Percentiles rank a stretch among this genome's conserved stretches.
Evolutionary conservation across 768 basidiomycete genomes (phyloP).

Genomic region (Lactarius psammicola): DNA sequence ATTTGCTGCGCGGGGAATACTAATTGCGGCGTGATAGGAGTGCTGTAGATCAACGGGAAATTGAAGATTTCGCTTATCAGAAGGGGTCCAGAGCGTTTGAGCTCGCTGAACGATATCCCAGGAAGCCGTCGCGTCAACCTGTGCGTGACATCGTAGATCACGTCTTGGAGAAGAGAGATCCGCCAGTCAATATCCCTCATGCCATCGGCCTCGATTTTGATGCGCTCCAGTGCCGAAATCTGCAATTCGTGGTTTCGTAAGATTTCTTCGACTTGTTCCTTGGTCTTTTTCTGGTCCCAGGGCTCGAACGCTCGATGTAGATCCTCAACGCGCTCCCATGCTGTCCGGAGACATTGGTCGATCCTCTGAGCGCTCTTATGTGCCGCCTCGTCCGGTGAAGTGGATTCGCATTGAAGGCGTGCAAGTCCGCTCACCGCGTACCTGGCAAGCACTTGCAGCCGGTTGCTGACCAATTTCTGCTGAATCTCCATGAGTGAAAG

Average conservation of each 20-base stretch:
- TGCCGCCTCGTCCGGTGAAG: too few species aligned
- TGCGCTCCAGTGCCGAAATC: too few species aligned
- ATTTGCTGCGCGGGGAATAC: background rate
- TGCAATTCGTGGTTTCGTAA: too few species aligned
- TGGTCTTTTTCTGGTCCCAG: too few species aligned
- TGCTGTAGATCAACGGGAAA: background rate
- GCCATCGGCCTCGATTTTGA: background rate
- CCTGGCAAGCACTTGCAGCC: background rate
- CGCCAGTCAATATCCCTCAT: slow-evolving; percentile 1
- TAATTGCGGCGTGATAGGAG: background rate
- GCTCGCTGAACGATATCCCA: slow-evolving; percentile 3
- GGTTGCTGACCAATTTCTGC: background rate
- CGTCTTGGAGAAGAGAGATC: slow-evolving; percentile 6
- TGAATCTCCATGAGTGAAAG: slow-evolving; percentile 4
- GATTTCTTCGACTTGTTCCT: too few species aligned
- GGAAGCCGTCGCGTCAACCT: slow-evolving; percentile 9
- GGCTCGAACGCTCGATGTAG: too few species aligned
- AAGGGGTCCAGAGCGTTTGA: background rate
- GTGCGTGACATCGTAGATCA: slow-evolving; percentile 1
- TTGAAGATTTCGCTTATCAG: background rate
- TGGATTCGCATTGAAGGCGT: too few species aligned
- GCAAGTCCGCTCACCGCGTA: too few species aligned
- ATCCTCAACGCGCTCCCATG: too few species aligned
- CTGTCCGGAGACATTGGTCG: too few species aligned
- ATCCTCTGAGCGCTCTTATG: too few species aligned